A percentile compares a stretch with the other conserved stretches of the same genome.
phyloP scores from a whole-genome alignment of 352 stramenopile species.

The Phytophthora litchii region DNA sequence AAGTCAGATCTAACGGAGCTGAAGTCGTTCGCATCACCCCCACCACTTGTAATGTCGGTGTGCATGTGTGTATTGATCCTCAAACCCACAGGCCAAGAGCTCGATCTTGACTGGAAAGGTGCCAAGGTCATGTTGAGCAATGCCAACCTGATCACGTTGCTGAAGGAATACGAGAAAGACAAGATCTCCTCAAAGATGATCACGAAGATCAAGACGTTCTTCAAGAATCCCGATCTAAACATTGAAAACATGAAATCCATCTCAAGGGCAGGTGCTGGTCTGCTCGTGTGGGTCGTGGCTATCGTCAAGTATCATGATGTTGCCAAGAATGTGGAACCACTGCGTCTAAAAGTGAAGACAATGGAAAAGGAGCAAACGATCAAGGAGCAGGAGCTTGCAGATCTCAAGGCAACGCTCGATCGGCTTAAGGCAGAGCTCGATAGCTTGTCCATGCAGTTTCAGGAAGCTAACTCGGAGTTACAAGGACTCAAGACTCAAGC shows the following conservation, averaged over 20 bases:
- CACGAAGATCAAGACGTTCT: conserved; percentile 94
- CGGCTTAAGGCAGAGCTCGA: conserved; percentile 89
- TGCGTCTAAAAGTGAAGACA: conserved; percentile 92
- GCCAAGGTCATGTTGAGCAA: conserved; percentile 96
- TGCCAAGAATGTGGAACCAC: conserved; percentile 93
- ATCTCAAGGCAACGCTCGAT: conserved; percentile 87
- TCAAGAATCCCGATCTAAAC: conserved; percentile 93
- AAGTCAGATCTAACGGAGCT: conserved; percentile 96
- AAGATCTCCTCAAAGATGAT: conserved; percentile 96
- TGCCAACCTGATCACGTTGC: conserved; percentile 86
- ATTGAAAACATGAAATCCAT: conserved; percentile 96
- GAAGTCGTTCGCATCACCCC: conserved; percentile 95
- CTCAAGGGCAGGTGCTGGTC: conserved; percentile 87
- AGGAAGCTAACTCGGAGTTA: conserved; percentile 92
- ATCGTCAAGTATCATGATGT: conserved; percentile 97
- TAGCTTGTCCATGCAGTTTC: conserved; percentile 91
- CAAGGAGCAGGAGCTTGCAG: conserved; percentile 88
- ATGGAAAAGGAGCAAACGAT: conserved; percentile 94
- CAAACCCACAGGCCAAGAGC: conserved; percentile 90
- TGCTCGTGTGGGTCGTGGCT: conserved; percentile 94
- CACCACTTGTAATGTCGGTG: conserved; percentile 92
- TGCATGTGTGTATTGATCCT: conserved; percentile 93
- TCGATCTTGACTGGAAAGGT: conserved; percentile 94
- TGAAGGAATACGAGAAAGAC: conserved; percentile 97
- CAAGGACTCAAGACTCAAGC: conserved; percentile 92